These are phyloP conservation scores for Melaleuca quinquenervia DNA, from an alignment of 345 rosid species.

Conservation along the genomic window DNA sequence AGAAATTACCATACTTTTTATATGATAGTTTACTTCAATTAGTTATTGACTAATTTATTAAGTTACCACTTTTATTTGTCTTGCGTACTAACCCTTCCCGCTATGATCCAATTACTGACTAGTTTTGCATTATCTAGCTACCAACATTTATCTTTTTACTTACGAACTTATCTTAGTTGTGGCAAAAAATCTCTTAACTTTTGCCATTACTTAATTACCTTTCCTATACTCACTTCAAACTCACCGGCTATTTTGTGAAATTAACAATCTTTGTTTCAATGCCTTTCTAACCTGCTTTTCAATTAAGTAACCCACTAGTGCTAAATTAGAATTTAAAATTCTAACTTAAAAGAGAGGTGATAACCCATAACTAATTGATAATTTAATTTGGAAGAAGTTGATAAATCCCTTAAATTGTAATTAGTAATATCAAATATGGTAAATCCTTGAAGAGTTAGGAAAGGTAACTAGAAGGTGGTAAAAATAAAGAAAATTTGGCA, in stretches of 20 bases:
- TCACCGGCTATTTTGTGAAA: not conserved
- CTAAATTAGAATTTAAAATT: not conserved
- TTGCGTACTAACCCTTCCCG: not conserved
- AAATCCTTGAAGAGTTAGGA: not conserved
- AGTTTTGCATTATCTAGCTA: not conserved
- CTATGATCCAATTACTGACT: not conserved
- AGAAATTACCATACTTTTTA: not conserved
- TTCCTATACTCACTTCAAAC: not conserved
- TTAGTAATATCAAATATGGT: not conserved
- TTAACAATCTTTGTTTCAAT: not conserved
- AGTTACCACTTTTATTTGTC: not conserved
- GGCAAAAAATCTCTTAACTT: not conserved
- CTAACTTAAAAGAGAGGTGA: not conserved
- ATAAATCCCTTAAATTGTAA: not conserved
- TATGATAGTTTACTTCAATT: too few relatives aligned
- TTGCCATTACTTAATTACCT: not conserved
- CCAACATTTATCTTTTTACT: not conserved
- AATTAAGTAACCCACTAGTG: not conserved
- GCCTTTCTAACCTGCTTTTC: not conserved
- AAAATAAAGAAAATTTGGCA: not conserved
- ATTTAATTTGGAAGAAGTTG: not conserved
- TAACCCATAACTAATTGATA: not conserved
- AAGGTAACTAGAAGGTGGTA: not conserved
- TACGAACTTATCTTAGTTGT: not conserved
- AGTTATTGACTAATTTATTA: not conserved